Base-by-base conservation (phyloP, 805 yeast genomes). In the Candida pini region DNA sequence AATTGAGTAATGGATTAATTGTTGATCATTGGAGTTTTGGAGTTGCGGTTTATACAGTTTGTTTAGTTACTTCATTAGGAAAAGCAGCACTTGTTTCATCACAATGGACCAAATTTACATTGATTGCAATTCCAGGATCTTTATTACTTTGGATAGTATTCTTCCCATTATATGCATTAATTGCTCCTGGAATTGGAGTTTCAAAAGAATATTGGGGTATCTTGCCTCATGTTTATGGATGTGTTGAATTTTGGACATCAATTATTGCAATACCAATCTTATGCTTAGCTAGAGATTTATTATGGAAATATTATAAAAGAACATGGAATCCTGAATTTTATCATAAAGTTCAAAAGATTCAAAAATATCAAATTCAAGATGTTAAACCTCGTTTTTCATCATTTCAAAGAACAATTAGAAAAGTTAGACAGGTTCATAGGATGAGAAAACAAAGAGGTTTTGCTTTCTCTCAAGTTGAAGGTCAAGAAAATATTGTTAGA, bases 381-480 rank as follows among this genome's bases (percentile, higher is more conserved):
- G 84, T 84, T 58, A 73, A 95, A 45, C 98, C 99, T n/a, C 77
- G 96, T 48, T 78, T 89, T 73, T 95, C 88, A 48, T 95, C 89
- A 44, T 92, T 92, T 70, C 98, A 92, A 60, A 88, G 83, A 58
- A 97, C 97, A 5, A 92, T 92, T 37, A 73, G 97, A 54, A 92
- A 88, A 55, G 97, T 92, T 17, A 81, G 99, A 61, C 99, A 94
- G 61, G 97, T 92, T 25, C 96, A 90, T 60, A 75, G 99, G 60
- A 90, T 92, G 85, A 84, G 94, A 57, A 92, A 92, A 54, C 98
- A 92, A 63, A 79, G 97, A 62, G 99, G 99, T 5, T 92, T 86
- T 68, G 99, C 99, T 2, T 92, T 92, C 52, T 88, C 97, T 6
- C 97, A 92, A 60, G 88, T 84, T 30, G 96, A 85, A 56, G 95